Evolutionary conservation across 2,329 filamentous ascomycete genomes (phyloP), one percentile per base, ranked within the genome.

Genomic region (Pseudocercospora eumusae): DNA sequence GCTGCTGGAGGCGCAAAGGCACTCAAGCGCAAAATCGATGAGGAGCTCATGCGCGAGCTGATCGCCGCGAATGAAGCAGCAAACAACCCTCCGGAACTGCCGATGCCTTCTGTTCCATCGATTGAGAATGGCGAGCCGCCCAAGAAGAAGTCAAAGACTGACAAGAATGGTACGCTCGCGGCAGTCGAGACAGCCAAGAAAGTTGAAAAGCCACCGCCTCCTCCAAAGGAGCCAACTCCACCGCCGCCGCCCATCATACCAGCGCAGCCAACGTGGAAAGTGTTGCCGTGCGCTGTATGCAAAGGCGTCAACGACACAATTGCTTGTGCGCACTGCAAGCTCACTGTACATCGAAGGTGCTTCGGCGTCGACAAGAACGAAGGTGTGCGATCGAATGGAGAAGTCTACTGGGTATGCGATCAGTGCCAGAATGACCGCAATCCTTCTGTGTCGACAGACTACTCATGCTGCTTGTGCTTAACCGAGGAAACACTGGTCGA

Each of bases 401-500:
- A 70, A n/a, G 59, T 71, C 8, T 96, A 96, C 76, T 99, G 95
- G 95, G 86, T 89, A 44, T 99, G 95, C 76, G 95, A 98, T 77
- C 96, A 93, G 85, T 99, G 95, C 76, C 83, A 87, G 40, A 99
- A 99, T 73, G 95, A 99, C 74, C 92, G 92, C 75, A 93, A 89
- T 71, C 92, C 93, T 4, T 88, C 91, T 68, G 88, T 96, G 49
- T 97, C 95, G n/a, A 93, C 96, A 61, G 87, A 89, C 72, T 98
- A 98, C 76, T 90, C 93, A 78, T 99, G 95, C 76, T 89, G 96
- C 55, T 81, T 99, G 33, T 99, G 95, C 73, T 91, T 95, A 13
- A 84, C 96, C 13, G 88, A 91, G 61, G 83, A 86, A 69, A 96
- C 90, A 0, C 88, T 92, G 57, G 87, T 91, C 67, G 92, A 96